Evolutionary conservation across 2,329 filamentous ascomycete species (phyloP).

Genomic region (Acrocalymma vagum): DNA sequence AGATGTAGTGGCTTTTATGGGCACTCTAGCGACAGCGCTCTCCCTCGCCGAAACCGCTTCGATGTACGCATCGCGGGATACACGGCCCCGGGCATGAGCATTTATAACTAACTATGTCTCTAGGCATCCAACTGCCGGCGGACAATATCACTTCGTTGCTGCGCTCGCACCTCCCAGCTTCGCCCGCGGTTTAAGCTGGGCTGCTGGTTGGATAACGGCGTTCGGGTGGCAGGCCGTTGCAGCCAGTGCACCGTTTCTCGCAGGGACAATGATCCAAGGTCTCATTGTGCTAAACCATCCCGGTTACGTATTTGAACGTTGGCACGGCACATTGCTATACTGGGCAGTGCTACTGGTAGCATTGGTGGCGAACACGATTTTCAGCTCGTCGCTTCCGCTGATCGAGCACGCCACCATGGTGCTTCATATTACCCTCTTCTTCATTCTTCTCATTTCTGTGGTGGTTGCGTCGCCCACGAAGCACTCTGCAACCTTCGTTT

Average conservation of each 20-base stretch:
- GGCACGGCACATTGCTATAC: constrained; percentile 57
- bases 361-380: constrained; percentile 51
- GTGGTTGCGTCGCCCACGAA: constrained; percentile 52
- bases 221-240: constrained; percentile 2
- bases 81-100: too few species aligned
- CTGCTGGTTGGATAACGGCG: constrained; percentile 1
- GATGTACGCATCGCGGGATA: too few species aligned
- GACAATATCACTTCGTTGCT: too few species aligned
- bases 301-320: constrained; percentile 44
- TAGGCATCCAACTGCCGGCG: too few species aligned
- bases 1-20: too few species aligned
- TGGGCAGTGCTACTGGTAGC: constrained; percentile 48
- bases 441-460: constrained; percentile 49
- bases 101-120: too few species aligned
- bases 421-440: constrained; percentile 53
- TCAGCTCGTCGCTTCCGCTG: constrained; percentile 49
- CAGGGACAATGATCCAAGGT: constrained; percentile 11
- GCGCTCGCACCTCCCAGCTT: too few species aligned
- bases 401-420: constrained; percentile 54
- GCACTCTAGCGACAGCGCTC: too few species aligned
- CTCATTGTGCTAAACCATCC: constrained; percentile 42
- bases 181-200: too few species aligned
- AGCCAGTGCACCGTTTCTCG: neutral
- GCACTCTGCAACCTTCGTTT: constrained; percentile 41
- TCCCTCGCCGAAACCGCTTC: too few species aligned